Evolutionary conservation across 2,329 filamentous ascomycete genomes (phyloP), one percentile per base, ranked within the genome.

Genomic region (Colletotrichum sp.): DNA sequence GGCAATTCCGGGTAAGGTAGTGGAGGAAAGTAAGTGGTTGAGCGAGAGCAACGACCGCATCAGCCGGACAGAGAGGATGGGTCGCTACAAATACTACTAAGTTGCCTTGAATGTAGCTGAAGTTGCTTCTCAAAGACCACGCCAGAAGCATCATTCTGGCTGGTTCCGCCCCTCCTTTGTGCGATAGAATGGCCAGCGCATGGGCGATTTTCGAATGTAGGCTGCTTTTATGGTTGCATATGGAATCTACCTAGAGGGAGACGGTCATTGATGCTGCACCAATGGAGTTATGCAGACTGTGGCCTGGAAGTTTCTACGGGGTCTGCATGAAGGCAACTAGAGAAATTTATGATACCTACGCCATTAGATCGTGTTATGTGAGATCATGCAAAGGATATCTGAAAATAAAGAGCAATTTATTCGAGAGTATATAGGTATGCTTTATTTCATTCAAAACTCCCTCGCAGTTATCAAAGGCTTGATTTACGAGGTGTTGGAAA

Each of bases 401-500:
- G 36, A 15, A 39, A 16, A 39, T 8, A 2, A 39, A 39, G 36
- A 39, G 36, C 15, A 13, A 5, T 16, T 8, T 16, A 18, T 1
- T 39, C 10, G 8, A 18, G 36, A 39, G 16, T 9, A 16, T 2
- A 39, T 8, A 8, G 32, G 34, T 36, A 36, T 18, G 16, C 16
- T 44, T 44, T 16, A 44, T 1, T 44, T 10, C 16, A 2, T 44
- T 44, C 16, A 10, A 9, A n/a, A 44, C 36, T 39, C 36, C 0
- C 15, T 18, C 2, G 36, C 36, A 44, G 16, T 44, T 9, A 44
- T 44, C 16, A 44, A 44, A 44, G 36, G 5, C 36, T 18, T 16
- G 0, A 44, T 18, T 5, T 44, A 0, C 0, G 16, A 44, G 10
- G 0, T 5, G 36, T 18, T 18, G 16, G 36, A 18, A 39, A 9